phyloP scores from a whole-genome alignment of 2,329 filamentous ascomycete species.

The Xylariaceae sp. region DNA sequence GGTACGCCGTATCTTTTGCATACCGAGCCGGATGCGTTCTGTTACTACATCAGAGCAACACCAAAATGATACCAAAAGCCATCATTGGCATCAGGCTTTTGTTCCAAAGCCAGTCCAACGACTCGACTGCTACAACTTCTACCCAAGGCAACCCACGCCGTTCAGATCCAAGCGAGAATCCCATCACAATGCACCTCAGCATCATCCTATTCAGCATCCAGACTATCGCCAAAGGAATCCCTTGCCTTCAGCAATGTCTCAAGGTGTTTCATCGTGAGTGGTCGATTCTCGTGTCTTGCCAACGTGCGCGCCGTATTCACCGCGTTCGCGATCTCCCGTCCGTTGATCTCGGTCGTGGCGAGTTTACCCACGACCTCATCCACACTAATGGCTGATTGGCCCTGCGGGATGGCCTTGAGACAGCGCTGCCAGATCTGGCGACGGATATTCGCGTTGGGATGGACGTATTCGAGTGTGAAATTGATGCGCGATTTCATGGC shows the following conservation, averaged over 20 bases:
- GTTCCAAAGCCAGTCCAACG: too few species aligned
- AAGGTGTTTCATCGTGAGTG: slow-evolving; percentile 23
- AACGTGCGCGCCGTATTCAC: slow-evolving; percentile 27
- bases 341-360: slow-evolving; percentile 20
- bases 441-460: slow-evolving; percentile 21
- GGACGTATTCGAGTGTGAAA: slow-evolving; percentile 33
- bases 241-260: slow-evolving; percentile 29
- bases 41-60: not conserved
- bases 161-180: too few species aligned
- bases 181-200: too few species aligned
- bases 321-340: slow-evolving; percentile 27
- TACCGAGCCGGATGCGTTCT: not conserved
- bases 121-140: too few species aligned
- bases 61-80: not conserved
- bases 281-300: slow-evolving; percentile 23
- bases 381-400: slow-evolving; percentile 16
- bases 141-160: too few species aligned
- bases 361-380: slow-evolving; percentile 15
- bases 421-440: slow-evolving; percentile 27
- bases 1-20: too few species aligned
- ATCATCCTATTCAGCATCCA: not conserved
- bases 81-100: too few species aligned
- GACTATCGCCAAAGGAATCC: slow-evolving; percentile 23
- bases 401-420: slow-evolving; percentile 14
- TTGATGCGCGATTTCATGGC: slow-evolving; percentile 41